Conservation (phyloP, 306 rosid genomes). For the Sesbania bispinosa region DNA sequence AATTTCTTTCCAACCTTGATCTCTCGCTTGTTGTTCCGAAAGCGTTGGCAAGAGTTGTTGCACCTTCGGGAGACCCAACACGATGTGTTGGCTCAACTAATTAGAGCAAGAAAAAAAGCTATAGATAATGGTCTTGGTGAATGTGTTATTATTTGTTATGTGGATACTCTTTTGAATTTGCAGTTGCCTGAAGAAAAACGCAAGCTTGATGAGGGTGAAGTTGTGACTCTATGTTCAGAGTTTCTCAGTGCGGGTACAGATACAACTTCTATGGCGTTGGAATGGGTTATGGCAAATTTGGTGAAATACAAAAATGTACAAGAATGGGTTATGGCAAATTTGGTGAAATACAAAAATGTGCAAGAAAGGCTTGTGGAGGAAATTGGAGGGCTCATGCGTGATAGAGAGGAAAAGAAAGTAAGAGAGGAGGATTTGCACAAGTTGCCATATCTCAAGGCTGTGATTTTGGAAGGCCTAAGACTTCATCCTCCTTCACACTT, state of each 20-base stretch:
- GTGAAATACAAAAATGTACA: too few species aligned
- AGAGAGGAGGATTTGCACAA: conserved; percentile 32
- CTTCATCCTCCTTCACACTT: conserved; percentile 30
- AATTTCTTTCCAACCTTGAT: conserved; percentile 3
- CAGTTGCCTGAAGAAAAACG: conserved; percentile 16
- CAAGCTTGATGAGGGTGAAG: conserved; percentile 23
- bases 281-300: conserved; percentile 44
- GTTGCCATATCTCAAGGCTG: conserved; percentile 26
- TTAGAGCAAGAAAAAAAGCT: background rate
- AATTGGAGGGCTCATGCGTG: background rate
- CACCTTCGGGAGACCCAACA: background rate
- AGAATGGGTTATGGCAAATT: conserved; percentile 42
- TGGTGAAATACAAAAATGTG: conserved; percentile 22
- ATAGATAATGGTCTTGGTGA: background rate
- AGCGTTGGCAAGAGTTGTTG: conserved; percentile 19
- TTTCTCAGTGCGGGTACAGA: conserved; percentile 28
- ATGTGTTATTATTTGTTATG: background rate
- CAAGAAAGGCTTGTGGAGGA: conserved; percentile 22
- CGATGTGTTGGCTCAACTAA: background rate
- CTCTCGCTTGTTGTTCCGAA: background rate
- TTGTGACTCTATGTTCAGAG: conserved; percentile 22
- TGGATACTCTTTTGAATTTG: conserved; percentile 35
- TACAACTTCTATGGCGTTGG: conserved; percentile 24
- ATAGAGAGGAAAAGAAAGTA: conserved; percentile 7
- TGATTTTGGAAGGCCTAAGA: conserved; percentile 33